Conservation (phyloP, 179 eudicot species). For the Silene noctiflora region DNA sequence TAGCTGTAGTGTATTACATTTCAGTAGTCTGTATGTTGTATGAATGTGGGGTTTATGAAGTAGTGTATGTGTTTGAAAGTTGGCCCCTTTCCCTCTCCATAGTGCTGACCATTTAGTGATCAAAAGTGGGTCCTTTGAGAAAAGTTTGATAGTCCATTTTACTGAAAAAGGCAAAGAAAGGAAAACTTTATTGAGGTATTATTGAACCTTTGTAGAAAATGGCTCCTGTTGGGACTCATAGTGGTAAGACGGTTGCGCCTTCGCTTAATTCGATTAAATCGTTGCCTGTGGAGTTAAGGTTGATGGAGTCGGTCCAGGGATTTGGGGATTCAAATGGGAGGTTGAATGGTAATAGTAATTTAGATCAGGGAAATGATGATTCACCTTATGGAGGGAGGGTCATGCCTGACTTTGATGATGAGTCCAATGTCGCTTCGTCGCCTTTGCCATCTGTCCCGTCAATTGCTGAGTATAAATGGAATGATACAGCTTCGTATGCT, state of each 20-base stretch:
- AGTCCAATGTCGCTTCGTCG: slow-evolving; percentile 37
- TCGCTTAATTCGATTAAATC: slow-evolving; percentile 72
- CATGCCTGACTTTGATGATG: slow-evolving; percentile 37
- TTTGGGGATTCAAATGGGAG: slow-evolving; percentile 28
- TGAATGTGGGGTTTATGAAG: slow-evolving; percentile 22
- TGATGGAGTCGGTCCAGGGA: slow-evolving; percentile 43
- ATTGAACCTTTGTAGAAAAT: slow-evolving; percentile 35
- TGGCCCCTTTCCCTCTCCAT: slow-evolving; percentile 47
- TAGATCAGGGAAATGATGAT: slow-evolving; percentile 56
- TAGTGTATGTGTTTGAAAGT: slow-evolving; percentile 23
- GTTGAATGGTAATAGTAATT: slow-evolving; percentile 37
- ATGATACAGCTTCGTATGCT: slow-evolving; percentile 61
- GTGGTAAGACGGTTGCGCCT: slow-evolving; percentile 39
- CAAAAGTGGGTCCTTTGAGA: slow-evolving; percentile 42
- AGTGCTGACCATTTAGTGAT: slow-evolving; percentile 47
- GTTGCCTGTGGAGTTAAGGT: slow-evolving; percentile 59
- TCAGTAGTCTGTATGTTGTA: not conserved
- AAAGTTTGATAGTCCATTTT: slow-evolving; percentile 49
- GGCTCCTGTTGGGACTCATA: slow-evolving; percentile 41
- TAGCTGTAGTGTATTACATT: too few species aligned
- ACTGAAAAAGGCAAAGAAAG: slow-evolving; percentile 32
- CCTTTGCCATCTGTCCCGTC: slow-evolving; percentile 40
- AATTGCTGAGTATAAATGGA: slow-evolving; percentile 68
- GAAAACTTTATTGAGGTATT: slow-evolving; percentile 36
- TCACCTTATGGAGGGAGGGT: slow-evolving; percentile 66